Base-by-base conservation (phyloP, 1,284 basidiomycete genomes). In the Chalciporus piperatoides region DNA sequence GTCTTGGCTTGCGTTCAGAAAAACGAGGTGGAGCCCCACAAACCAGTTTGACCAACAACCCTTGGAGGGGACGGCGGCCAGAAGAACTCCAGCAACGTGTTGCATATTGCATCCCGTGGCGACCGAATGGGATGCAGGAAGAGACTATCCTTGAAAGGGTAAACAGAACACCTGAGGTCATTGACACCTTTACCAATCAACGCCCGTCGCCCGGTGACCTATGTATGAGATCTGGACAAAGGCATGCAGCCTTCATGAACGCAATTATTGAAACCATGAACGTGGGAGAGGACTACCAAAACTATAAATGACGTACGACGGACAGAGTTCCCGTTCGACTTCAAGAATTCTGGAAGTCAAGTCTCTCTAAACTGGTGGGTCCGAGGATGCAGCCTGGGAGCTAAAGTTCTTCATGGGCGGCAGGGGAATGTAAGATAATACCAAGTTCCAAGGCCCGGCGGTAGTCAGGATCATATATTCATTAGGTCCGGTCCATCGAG, bases 251-350 rank as follows among this genome's bases (percentile, higher is more conserved):
- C 21, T 19, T 4, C 30, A 36, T 36, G 23, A 41, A 24, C 23
- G 15, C 30, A 33, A 25, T 6, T 33, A 3, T 9, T 19, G 23
- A 5, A 5, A 25, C 30, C 36, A 46, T 46, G 37, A 51, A 43
- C 28, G 47, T 54, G 52, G 25, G 44, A 50, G 7, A 32, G 8
- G 24, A 14, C 24, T 41, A 15, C 40, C 21, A 38, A 47, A 52
- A 41, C 30, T 39, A 37, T 12, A 36, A 24, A 25, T 58, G 44
- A 52, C 60, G 46, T 62, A 49, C 42, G n/a, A 43, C 44, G 46
- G 41, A 30, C 33, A 33, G 15, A 7, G 32, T 43, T 27, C 32
- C 12, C 14, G 21, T 43, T 44, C 35, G 23, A 56, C 40, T 41
- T 40, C 24, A 19, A 57, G 41, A 54, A 43, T 41, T 40, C 28